Conservation (phyloP, 1,284 basidiomycete species). For the Ceratobasidium sp. region DNA sequence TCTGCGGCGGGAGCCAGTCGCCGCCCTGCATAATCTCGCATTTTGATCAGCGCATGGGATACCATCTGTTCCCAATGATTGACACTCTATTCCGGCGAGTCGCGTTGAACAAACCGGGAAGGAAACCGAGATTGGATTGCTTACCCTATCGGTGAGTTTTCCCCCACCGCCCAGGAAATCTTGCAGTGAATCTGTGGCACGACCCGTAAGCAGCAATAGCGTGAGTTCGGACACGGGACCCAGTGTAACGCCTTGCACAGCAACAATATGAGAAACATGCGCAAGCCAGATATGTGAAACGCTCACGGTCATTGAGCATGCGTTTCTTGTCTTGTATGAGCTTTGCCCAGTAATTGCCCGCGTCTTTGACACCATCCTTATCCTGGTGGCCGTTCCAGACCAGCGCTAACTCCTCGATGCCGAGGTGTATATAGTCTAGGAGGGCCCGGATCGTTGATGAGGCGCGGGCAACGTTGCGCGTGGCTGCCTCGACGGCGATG, state of each 20-base stretch:
- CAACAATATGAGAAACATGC: conserved; percentile 37
- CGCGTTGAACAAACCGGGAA: neutral
- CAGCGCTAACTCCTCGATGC: conserved; percentile 71
- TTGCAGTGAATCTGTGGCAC: conserved; percentile 66
- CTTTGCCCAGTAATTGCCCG: conserved; percentile 75
- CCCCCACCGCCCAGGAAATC: conserved; percentile 80
- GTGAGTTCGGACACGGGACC: conserved; percentile 71
- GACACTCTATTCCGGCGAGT: conserved; percentile 36
- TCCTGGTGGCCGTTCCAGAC: conserved; percentile 68
- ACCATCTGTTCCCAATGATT: conserved; percentile 77
- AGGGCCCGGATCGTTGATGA: conserved; percentile 75
- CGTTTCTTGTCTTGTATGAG: conserved; percentile 67
- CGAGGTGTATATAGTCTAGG: conserved; percentile 70
- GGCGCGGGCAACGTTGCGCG: conserved; percentile 70
- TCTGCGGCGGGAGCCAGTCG: conserved; percentile 75
- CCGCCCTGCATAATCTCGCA: conserved; percentile 75
- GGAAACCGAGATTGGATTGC: conserved; percentile 37
- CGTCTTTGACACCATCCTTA: conserved; percentile 69
- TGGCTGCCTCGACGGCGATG: conserved; percentile 60
- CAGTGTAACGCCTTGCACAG: conserved; percentile 24
- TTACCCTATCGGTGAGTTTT: conserved; percentile 79
- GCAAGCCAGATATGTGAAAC: conserved; percentile 15
- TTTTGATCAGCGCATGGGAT: conserved; percentile 68
- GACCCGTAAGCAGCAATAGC: conserved; percentile 71
- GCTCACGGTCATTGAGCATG: conserved; percentile 69